Conservation (phyloP, 75 land plant genomes). For the Adiantum capillusveneris region DNA sequence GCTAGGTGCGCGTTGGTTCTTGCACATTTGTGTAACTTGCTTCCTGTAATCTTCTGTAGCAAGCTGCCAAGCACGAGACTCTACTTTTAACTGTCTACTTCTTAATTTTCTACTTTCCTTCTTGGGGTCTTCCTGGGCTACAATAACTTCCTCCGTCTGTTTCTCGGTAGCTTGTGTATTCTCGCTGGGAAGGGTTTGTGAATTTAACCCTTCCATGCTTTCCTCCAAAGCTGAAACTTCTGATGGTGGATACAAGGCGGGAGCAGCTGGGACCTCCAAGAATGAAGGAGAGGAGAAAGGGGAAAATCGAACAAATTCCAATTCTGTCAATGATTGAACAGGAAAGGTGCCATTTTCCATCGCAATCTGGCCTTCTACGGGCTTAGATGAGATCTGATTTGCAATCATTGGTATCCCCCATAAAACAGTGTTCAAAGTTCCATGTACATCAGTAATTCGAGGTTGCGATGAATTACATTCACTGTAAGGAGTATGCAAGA, state of each 20-base stretch:
- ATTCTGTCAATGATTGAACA: background rate
- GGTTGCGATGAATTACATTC: background rate
- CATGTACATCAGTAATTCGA: background rate
- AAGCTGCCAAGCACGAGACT: conserved; percentile 77
- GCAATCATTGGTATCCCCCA: background rate
- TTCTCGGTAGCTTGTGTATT: too few relatives aligned
- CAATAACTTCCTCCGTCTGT: background rate
- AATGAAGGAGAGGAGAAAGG: background rate
- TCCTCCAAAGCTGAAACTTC: too few relatives aligned
- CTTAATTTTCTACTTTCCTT: conserved; percentile 7
- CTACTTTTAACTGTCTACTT: conserved; percentile 67
- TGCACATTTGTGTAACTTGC: conserved; percentile 69
- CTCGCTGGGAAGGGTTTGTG: too few relatives aligned
- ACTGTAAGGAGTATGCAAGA: background rate
- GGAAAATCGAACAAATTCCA: background rate
- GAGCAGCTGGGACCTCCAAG: background rate
- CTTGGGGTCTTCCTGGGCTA: conserved; percentile 1
- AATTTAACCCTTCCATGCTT: too few relatives aligned
- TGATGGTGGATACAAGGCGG: too few relatives aligned
- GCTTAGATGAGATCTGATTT: background rate
- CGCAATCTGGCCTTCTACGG: background rate
- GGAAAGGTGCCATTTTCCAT: background rate
- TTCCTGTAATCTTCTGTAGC: conserved; percentile 80
- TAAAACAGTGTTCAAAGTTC: background rate
- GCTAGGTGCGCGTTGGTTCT: conserved; percentile 78